These are phyloP conservation scores for Xylariaceae sp. DNA, from an alignment of 2,329 filamentous ascomycete species.

Conservation along the genomic window DNA sequence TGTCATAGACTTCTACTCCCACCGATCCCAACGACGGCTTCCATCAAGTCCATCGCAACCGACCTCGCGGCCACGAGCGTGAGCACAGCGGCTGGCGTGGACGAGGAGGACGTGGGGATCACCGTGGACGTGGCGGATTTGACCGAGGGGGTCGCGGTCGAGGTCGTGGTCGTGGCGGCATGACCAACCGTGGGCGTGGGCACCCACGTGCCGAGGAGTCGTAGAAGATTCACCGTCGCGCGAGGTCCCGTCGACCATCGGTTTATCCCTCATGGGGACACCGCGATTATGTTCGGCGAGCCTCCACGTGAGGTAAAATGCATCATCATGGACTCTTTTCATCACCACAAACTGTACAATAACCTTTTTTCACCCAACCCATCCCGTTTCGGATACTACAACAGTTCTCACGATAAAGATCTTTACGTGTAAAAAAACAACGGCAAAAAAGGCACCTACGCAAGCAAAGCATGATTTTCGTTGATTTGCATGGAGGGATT, in stretches of 20 bases:
- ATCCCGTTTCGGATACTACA: too few relatives aligned
- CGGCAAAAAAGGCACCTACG: too few relatives aligned
- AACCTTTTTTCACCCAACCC: too few relatives aligned
- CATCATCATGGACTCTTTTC: too few relatives aligned
- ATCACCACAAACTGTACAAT: too few relatives aligned
- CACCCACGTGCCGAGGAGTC: slow-evolving; percentile 28
- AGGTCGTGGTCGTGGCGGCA: slow-evolving; percentile 24
- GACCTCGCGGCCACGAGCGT: slow-evolving; percentile 29
- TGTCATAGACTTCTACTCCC: slow-evolving; percentile 22
- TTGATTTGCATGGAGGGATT: too few relatives aligned
- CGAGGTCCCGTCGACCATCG: slow-evolving; percentile 16
- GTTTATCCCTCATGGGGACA: slow-evolving; percentile 13
- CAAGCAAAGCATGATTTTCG: too few relatives aligned
- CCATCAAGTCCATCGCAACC: slow-evolving; percentile 32
- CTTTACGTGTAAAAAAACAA: too few relatives aligned
- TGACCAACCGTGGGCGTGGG: slow-evolving; percentile 18
- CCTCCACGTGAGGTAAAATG: too few relatives aligned
- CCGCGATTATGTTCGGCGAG: slow-evolving; percentile 9
- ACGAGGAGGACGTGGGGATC: slow-evolving; percentile 28
- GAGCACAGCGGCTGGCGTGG: slow-evolving; percentile 27
- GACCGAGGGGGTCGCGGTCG: slow-evolving; percentile 30
- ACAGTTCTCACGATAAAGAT: too few relatives aligned
- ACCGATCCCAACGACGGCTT: slow-evolving; percentile 30
- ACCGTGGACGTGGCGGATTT: slow-evolving; percentile 27
- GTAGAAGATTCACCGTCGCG: slow-evolving; percentile 26